Conservation (phyloP, 2,329 filamentous ascomycete species). For the Purpureocillium takamizusanense region DNA sequence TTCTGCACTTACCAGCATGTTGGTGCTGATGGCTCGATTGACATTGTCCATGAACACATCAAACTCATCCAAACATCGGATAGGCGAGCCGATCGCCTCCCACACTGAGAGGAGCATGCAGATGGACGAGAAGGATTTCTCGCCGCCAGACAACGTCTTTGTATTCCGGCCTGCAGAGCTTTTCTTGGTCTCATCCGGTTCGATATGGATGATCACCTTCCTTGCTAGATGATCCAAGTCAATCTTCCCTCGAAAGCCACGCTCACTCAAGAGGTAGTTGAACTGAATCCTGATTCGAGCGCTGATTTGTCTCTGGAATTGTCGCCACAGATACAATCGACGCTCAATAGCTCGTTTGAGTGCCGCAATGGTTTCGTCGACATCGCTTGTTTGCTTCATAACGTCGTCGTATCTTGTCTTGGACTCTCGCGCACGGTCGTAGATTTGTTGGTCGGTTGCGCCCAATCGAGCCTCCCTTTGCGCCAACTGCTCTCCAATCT, state of each 20-base stretch:
- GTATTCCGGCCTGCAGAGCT: constrained; percentile 68
- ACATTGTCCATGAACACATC: constrained; percentile 99
- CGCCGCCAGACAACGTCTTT: constrained; percentile 87
- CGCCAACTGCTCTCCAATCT: constrained; percentile 48
- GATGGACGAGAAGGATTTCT: constrained; percentile 96
- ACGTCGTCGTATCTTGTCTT: constrained; percentile 33
- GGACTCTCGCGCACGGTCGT: constrained; percentile 33
- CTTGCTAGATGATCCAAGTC: constrained; percentile 68
- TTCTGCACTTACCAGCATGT: constrained; percentile 68
- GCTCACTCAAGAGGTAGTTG: constrained; percentile 78
- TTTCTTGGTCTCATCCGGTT: constrained; percentile 60
- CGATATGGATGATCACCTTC: constrained; percentile 67
- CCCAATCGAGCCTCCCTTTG: constrained; percentile 49
- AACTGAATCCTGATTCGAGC: constrained; percentile 81
- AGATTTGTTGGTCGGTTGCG: constrained; percentile 56
- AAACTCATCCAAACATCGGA: constrained; percentile 93
- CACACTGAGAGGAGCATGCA: constrained; percentile 87
- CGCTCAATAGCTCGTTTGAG: constrained; percentile 54
- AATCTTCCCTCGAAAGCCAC: constrained; percentile 77
- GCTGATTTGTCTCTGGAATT: constrained; percentile 78
- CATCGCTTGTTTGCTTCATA: constrained; percentile 28
- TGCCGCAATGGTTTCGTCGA: constrained; percentile 29
- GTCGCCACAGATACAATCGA: constrained; percentile 67
- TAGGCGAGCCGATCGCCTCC: constrained; percentile 96
- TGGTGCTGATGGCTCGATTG: constrained; percentile 86